These are phyloP conservation scores for Fusarium sp. DNA, from an alignment of 2,329 filamentous ascomycete genomes.

Conservation along the genomic window DNA sequence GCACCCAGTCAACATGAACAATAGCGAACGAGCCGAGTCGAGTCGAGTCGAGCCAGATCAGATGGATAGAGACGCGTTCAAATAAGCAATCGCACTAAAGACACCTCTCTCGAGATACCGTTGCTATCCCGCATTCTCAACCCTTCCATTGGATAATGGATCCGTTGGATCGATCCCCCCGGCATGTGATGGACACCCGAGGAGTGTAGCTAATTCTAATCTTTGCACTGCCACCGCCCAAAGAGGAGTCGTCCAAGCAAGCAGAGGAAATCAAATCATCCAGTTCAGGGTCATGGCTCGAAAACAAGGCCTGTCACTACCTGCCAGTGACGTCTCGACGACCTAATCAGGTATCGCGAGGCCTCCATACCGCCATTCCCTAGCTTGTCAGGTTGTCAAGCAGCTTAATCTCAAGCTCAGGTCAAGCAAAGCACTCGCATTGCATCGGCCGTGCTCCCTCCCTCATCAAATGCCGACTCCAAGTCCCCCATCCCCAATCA, in stretches of 20 bases:
- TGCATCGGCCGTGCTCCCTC: conserved; percentile 32
- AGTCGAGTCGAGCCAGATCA: not conserved
- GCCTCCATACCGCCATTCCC: conserved; percentile 27
- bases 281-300: not conserved
- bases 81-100: conserved; percentile 28
- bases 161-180: no score
- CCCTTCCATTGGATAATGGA: not conserved
- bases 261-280: conserved; percentile 8
- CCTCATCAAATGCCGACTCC: conserved; percentile 24
- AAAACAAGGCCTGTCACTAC: conserved; percentile 1
- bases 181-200: conserved; percentile 21
- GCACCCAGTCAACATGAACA: no score
- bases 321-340: conserved; percentile 21
- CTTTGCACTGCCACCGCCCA: conserved; percentile 30
- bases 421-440: conserved; percentile 5
- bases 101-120: not conserved
- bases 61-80: conserved; percentile 2
- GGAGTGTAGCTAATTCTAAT: not conserved
- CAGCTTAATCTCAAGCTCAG: conserved; percentile 8
- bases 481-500: conserved; percentile 5
- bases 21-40: not conserved
- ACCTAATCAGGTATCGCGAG: conserved; percentile 30
- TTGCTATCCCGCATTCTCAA: not conserved
- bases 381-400: no score
- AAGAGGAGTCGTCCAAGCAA: conserved; percentile 1